phyloP scores from a whole-genome alignment of 139 green algal genomes.

The Chlorella sp. region DNA sequence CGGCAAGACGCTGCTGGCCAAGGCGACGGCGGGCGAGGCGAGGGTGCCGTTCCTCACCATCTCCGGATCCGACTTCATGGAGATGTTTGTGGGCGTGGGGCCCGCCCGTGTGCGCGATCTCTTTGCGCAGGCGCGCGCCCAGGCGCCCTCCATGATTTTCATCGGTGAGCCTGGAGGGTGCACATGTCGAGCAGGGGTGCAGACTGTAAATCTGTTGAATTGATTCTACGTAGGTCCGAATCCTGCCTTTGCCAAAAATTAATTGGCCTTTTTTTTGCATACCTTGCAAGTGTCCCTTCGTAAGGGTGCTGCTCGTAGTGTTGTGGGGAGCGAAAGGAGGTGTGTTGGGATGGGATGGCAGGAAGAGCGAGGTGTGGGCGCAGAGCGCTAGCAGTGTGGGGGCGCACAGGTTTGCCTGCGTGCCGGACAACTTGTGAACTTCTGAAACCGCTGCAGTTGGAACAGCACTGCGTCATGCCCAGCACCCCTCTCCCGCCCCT shows the following conservation, averaged over 20 bases:
- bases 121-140: conserved; percentile 88
- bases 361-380: too few species aligned
- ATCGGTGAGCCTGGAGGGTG: conserved; percentile 59
- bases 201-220: conserved; percentile 70
- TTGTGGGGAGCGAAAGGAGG: neutral
- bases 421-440: too few species aligned
- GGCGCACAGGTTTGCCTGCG: too few species aligned
- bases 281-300: too few species aligned
- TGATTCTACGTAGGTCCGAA: conserved; percentile 70
- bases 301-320: too few species aligned
- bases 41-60: conserved; percentile 94
- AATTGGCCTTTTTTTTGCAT: conserved; percentile 6
- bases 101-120: conserved; percentile 95
- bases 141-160: conserved; percentile 97
- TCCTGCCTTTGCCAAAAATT: conserved; percentile 61
- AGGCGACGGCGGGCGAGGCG: conserved; percentile 95
- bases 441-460: too few species aligned
- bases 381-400: too few species aligned
- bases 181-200: too few species aligned
- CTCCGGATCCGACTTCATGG: conserved; percentile 80
- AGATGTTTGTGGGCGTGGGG: conserved; percentile 95
- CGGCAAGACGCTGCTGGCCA: conserved; percentile 97
- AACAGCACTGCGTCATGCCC: too few species aligned
- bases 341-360: too few species aligned
- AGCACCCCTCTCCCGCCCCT: too few species aligned